A percentile compares a stretch with the other conserved stretches of the same genome.
phyloP scores from a whole-genome alignment of 108 stramenopile species.

The Cyclostephanos invisitatus region DNA sequence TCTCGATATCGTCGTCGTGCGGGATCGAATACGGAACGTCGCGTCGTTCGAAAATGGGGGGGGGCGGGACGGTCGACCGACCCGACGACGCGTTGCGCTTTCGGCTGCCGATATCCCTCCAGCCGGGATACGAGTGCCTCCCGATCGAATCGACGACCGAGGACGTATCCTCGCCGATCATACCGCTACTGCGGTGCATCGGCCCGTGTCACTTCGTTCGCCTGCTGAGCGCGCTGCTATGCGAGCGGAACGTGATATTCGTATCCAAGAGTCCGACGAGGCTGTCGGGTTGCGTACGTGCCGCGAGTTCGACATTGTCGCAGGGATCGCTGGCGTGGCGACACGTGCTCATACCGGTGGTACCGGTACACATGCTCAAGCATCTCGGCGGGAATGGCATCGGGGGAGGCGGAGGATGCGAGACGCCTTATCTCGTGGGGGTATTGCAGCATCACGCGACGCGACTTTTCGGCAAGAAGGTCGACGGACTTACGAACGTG shows the following conservation, averaged over 20 bases:
- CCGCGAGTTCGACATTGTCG: slow-evolving; percentile 66
- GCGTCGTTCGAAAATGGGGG: slow-evolving; percentile 31
- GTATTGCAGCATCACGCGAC: slow-evolving; percentile 45
- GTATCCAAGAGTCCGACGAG: slow-evolving; percentile 71
- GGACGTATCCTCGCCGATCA: slow-evolving; percentile 59
- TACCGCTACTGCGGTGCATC: slow-evolving; percentile 75
- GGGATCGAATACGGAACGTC: slow-evolving; percentile 41
- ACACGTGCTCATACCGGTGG: slow-evolving; percentile 78
- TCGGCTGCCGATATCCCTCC: slow-evolving; percentile 34
- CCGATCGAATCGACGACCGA: slow-evolving; percentile 28
- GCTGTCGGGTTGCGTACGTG: slow-evolving; percentile 67
- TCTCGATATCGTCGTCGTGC: slow-evolving; percentile 21
- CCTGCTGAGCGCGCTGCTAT: slow-evolving; percentile 72
- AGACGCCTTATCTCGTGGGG: slow-evolving; percentile 76
- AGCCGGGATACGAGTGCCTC: slow-evolving; percentile 48
- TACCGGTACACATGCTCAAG: slow-evolving; percentile 76
- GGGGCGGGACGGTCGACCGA: not conserved
- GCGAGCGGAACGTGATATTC: slow-evolving; percentile 76
- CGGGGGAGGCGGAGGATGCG: no score
- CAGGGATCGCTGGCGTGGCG: slow-evolving; percentile 83
- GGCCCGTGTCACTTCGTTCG: slow-evolving; percentile 69
- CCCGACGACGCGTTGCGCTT: slow-evolving; percentile 20
- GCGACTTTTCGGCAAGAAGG: slow-evolving; percentile 26
- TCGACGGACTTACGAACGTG: slow-evolving; percentile 75
- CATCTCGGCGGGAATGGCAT: slow-evolving; percentile 22